phyloP scores from a whole-genome alignment of 2,329 filamentous ascomycete genomes.

The Neofusicoccum sp. region DNA sequence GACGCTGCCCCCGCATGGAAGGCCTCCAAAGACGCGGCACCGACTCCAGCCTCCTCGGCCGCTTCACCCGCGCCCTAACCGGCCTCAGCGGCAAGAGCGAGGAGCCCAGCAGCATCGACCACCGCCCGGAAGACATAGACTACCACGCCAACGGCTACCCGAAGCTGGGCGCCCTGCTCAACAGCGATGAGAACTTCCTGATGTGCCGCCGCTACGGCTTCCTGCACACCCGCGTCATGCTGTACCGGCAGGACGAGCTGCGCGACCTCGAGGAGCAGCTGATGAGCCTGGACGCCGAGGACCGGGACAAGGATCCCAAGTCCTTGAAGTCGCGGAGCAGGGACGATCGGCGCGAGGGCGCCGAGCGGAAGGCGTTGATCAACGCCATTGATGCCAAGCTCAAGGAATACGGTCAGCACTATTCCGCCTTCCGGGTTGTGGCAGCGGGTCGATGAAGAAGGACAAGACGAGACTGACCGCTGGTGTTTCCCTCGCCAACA shows the following conservation, averaged over 20 bases:
- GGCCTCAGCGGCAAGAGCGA: neutral
- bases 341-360: conserved; percentile 7
- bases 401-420: conserved; percentile 19
- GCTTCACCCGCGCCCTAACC: neutral
- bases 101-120: neutral
- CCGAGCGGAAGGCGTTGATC: conserved; percentile 18
- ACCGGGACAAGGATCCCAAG: conserved; percentile 1
- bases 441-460: neutral
- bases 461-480: neutral
- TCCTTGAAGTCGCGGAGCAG: conserved; percentile 13
- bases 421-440: neutral
- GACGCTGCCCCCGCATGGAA: neutral
- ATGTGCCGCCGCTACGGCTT: conserved; percentile 22
- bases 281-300: conserved; percentile 17
- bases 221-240: conserved; percentile 21
- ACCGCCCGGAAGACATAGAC: neutral
- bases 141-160: conserved; percentile 22
- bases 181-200: conserved; percentile 27
- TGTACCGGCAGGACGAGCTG: conserved; percentile 22
- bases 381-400: conserved; percentile 18
- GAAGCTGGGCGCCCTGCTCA: conserved; percentile 24
- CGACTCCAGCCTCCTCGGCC: neutral
- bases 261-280: conserved; percentile 19
- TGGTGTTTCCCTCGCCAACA: neutral
- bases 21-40: neutral